Base-by-base conservation (phyloP, 805 yeast genomes). In the Metschnikowia reukaufii region DNA sequence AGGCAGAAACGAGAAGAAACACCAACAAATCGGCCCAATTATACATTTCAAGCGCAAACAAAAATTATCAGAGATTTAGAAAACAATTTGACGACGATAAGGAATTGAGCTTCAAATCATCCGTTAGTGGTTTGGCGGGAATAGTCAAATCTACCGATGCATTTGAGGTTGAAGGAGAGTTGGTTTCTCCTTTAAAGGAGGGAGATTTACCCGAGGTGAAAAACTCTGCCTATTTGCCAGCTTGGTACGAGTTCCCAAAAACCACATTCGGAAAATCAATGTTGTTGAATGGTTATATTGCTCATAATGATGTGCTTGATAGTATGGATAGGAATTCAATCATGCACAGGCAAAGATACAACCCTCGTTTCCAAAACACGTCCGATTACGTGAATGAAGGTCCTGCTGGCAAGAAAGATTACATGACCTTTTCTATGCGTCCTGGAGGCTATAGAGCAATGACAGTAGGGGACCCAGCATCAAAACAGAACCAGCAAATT, bases 231-330 rank as follows among this genome's bases (percentile, higher is more conserved):
- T 81, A 64, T 55, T 58, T 76, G 36, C 68, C 63, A 47, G 67
- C 81, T 2, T 71, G 72, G 39, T 92, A 84, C 59, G 61, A 72
- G 36, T 77, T 84, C 77, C 92, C 96, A 3, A 67, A 73, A 2
- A 71, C 76, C 49, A 70, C 69, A 32, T 73, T 66, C 12, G 84
- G 89, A 27, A 94, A 92, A 62, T 85, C 96, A 1, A 86, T 94
- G 86, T 70, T 92, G 18, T 65, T 92, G 52, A 86, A 83, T 38
- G 97, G 97, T 0, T 88, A 73, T 59, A 80, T 82, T 49, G 77
- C 89, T 4, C 84, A 82, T 49, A 67, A 68, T 30, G 73, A 74
- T 16, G 83, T 83, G 6, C 69, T 92, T 38, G 81, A 81, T 4
- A 79, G 78, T 33, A 84, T 83, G 39, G 97, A 91, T 42, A 78